These are phyloP conservation scores for Trichoderma virens DNA, from an alignment of 495 filamentous ascomycete species.

Conservation along the genomic window DNA sequence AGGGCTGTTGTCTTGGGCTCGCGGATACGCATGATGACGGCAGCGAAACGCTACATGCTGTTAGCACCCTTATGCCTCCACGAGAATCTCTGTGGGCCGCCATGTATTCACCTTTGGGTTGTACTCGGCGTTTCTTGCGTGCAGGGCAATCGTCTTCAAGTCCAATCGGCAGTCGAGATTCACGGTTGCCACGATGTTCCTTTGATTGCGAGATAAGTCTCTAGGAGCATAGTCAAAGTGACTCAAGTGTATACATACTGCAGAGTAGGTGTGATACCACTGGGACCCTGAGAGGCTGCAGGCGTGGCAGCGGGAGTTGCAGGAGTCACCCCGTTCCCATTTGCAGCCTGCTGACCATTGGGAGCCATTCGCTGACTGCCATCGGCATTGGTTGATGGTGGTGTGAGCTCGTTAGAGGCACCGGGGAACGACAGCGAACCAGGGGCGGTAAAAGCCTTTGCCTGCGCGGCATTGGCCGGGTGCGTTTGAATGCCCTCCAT, in stretches of 20 bases:
- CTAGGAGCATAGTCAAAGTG: constrained; percentile 24
- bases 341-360: constrained; percentile 45
- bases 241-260: constrained; percentile 71
- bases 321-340: constrained; percentile 83
- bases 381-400: constrained; percentile 51
- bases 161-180: constrained; percentile 97
- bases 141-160: constrained; percentile 97
- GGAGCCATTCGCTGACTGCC: constrained; percentile 52
- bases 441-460: constrained; percentile 82
- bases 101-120: constrained; percentile 73
- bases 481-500: constrained; percentile 91
- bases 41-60: constrained; percentile 85
- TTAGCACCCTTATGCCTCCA: constrained; percentile 35
- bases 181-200: constrained; percentile 99
- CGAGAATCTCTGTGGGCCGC: constrained; percentile 30
- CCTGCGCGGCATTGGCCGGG: constrained; percentile 78
- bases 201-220: constrained; percentile 64
- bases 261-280: constrained; percentile 92
- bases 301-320: constrained; percentile 94
- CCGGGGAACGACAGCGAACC: constrained; percentile 86
- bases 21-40: constrained; percentile 99
- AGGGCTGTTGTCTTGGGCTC: constrained; percentile 97
- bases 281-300: constrained; percentile 65
- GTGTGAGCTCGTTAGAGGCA: constrained; percentile 71
- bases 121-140: constrained; percentile 98